A percentile compares a stretch with the other conserved stretches of the same genome.
Evolutionary conservation across 176 grass and related monocot species (phyloP).

Genomic region (Zea luxurians): DNA sequence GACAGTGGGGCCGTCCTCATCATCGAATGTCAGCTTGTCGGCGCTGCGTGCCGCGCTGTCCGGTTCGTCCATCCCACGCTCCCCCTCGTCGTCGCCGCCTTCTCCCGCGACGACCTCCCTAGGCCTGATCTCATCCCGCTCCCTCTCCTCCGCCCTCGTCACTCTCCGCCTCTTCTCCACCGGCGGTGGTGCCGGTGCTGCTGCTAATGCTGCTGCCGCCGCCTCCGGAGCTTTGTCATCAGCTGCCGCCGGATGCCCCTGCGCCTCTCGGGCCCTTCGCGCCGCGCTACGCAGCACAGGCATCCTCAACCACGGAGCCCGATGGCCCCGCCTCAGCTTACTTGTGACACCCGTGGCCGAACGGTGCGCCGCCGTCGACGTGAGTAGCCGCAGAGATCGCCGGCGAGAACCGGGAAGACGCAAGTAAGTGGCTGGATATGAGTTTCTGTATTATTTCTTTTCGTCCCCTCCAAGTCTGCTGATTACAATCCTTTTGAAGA

Average conservation of each 20-base stretch:
- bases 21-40: conserved; percentile 58
- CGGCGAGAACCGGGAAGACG: no score
- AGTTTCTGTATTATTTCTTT: no score
- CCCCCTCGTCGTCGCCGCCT: conserved; percentile 30
- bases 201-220: conserved; percentile 10
- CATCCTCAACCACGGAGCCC: conserved; percentile 71
- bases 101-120: conserved; percentile 41
- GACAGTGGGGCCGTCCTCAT: conserved; percentile 66
- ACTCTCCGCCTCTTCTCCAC: conserved; percentile 40
- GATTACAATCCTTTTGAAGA: no score
- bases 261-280: conserved; percentile 67
- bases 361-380: no score
- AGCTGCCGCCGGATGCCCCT: conserved; percentile 48
- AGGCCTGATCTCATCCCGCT: conserved; percentile 41
- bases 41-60: conserved; percentile 39
- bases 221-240: not conserved
- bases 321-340: conserved; percentile 27
- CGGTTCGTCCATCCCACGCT: conserved; percentile 57
- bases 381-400: no score
- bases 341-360: no score
- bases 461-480: no score
- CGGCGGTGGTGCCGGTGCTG: conserved; percentile 38
- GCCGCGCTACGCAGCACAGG: conserved; percentile 67
- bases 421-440: no score
- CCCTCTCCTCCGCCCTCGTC: conserved; percentile 35